phyloP scores from a whole-genome alignment of 352 stramenopile species.

The Plasmopara viticola region DNA sequence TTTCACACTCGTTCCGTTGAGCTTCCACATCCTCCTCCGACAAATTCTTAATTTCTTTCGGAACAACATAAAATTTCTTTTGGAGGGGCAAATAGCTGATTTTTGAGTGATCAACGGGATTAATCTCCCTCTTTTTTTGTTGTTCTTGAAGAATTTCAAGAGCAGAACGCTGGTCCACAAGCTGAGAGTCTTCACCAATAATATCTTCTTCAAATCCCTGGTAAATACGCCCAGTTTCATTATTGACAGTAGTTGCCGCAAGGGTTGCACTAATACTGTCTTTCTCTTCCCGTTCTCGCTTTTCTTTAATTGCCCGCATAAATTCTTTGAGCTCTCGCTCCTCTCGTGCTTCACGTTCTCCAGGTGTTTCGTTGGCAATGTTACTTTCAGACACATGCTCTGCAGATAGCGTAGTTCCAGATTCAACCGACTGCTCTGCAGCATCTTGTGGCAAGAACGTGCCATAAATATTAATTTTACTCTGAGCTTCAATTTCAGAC shows the following conservation, averaged over 20 bases:
- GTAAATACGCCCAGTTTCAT: slow-evolving; percentile 73
- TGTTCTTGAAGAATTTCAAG: slow-evolving; percentile 88
- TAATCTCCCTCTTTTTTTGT: slow-evolving; percentile 91
- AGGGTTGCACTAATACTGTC: neutral
- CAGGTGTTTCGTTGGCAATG: slow-evolving; percentile 35
- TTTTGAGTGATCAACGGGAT: slow-evolving; percentile 94
- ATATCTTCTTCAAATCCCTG: slow-evolving; percentile 82
- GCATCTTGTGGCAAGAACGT: slow-evolving; percentile 62
- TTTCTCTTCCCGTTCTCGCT: slow-evolving; percentile 45
- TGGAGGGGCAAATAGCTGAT: slow-evolving; percentile 96
- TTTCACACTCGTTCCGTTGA: slow-evolving; percentile 86
- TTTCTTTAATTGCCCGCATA: slow-evolving; percentile 75
- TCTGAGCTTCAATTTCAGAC: slow-evolving; percentile 69
- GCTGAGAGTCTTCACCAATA: slow-evolving; percentile 69
- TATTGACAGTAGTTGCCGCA: slow-evolving; percentile 30
- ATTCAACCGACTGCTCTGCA: slow-evolving; percentile 11
- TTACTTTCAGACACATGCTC: slow-evolving; percentile 3
- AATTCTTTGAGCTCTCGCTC: slow-evolving; percentile 81
- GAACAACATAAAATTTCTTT: slow-evolving; percentile 99
- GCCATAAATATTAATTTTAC: slow-evolving; percentile 82
- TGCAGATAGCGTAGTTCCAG: neutral
- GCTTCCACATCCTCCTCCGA: slow-evolving; percentile 78
- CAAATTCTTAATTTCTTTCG: slow-evolving; percentile 88
- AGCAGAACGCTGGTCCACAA: slow-evolving; percentile 75
- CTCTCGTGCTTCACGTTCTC: slow-evolving; percentile 68